phyloP scores from a whole-genome alignment of 345 rosid genomes.

The Citrus sinensis region DNA sequence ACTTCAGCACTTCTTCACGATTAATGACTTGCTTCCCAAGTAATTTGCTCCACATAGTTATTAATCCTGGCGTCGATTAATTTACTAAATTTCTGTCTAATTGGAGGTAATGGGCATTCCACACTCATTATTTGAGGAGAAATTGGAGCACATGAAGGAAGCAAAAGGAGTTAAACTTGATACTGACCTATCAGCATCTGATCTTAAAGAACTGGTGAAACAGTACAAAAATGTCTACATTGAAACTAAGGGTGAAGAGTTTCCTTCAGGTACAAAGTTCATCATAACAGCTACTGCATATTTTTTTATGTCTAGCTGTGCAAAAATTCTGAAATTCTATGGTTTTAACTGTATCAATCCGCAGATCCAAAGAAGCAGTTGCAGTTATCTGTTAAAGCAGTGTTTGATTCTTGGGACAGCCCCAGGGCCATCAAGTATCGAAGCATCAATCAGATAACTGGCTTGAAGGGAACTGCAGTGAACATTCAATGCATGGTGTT shows the following conservation, averaged over 20 bases:
- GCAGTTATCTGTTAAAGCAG: conserved; percentile 64
- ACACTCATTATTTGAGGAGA: conserved; percentile 77
- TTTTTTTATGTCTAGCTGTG: not conserved
- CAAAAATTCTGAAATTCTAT: not conserved
- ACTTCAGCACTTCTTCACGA: not conserved
- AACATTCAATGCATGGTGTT: conserved; percentile 95
- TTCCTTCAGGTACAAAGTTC: conserved; percentile 69
- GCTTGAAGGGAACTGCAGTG: conserved; percentile 88
- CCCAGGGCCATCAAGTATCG: conserved; percentile 80
- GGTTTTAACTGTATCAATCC: not conserved
- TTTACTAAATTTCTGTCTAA: conserved; percentile 6
- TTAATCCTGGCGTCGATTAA: conserved; percentile 1
- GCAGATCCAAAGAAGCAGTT: conserved; percentile 80
- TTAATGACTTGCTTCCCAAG: not conserved
- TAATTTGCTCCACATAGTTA: not conserved
- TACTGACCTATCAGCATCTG: conserved; percentile 62
- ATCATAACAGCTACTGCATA: not conserved
- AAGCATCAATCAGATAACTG: conserved; percentile 83
- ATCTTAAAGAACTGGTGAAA: conserved; percentile 79
- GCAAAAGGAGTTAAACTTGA: conserved; percentile 62
- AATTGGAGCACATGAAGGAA: conserved; percentile 63
- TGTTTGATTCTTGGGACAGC: conserved; percentile 94
- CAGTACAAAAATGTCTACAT: conserved; percentile 78
- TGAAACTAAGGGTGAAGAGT: conserved; percentile 56
- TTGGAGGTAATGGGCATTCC: conserved; percentile 85